Evolutionary conservation across 2,329 filamentous ascomycete species (phyloP).

Genomic region (Beauveria asiatica): DNA sequence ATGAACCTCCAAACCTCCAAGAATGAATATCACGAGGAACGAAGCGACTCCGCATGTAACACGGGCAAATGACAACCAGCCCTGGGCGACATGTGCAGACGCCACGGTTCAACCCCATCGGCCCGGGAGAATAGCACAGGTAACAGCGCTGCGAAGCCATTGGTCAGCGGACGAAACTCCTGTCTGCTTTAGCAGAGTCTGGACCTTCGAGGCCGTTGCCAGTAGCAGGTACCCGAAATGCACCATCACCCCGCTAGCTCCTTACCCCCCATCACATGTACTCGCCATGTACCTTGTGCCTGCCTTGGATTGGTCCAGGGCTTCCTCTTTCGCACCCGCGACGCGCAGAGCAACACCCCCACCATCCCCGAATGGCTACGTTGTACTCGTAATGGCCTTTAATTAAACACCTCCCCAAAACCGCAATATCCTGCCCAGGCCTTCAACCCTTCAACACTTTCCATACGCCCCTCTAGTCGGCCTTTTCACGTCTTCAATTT

Average conservation of each 20-base stretch:
- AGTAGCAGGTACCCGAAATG: neutral
- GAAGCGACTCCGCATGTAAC: neutral
- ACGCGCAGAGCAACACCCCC: conserved; percentile 2
- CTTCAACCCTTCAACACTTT: neutral
- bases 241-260: neutral
- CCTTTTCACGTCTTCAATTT: neutral
- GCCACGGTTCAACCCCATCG: neutral
- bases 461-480: neutral
- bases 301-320: neutral
- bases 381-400: neutral
- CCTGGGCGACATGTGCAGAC: neutral
- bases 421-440: neutral
- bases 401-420: conserved; percentile 1
- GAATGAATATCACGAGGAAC: conserved; percentile 7
- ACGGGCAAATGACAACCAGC: conserved; percentile 1
- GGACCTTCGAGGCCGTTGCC: no score
- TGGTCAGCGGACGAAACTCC: conserved; percentile 15
- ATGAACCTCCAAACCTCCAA: neutral
- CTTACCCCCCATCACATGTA: conserved; percentile 1
- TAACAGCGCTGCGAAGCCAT: conserved; percentile 17
- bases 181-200: neutral
- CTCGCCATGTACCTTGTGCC: neutral
- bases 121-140: conserved; percentile 20
- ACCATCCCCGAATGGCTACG: neutral
- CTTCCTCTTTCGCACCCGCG: neutral